Evolutionary conservation across 805 yeast genomes (phyloP).

Genomic region (Teunomyces cretensis): DNA sequence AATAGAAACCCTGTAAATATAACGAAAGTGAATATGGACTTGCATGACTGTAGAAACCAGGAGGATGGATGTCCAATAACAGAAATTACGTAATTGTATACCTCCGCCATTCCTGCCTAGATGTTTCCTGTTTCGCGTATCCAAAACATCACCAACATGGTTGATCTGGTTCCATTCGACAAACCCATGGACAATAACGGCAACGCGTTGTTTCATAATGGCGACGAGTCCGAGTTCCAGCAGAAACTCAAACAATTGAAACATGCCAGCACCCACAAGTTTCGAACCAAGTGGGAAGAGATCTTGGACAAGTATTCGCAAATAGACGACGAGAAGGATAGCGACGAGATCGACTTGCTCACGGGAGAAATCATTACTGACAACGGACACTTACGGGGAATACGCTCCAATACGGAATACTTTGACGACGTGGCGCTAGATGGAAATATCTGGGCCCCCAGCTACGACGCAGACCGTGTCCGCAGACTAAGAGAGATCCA

Average conservation of each 20-base stretch:
- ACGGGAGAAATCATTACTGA: conserved; percentile 66
- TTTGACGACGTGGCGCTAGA: conserved; percentile 8
- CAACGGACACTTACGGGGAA: conserved; percentile 64
- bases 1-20: not conserved
- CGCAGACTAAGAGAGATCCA: not conserved
- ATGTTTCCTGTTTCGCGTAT: conserved; percentile 1
- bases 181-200: not conserved
- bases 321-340: conserved; percentile 50
- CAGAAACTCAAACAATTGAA: conserved; percentile 26
- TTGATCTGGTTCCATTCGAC: not conserved
- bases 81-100: too few species aligned
- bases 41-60: too few species aligned
- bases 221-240: conserved; percentile 14
- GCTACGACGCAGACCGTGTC: conserved; percentile 17
- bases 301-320: conserved; percentile 52
- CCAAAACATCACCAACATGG: not conserved
- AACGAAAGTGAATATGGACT: too few species aligned
- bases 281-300: conserved; percentile 45
- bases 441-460: conserved; percentile 39
- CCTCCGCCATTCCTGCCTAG: too few species aligned
- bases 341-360: conserved; percentile 62
- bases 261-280: conserved; percentile 26
- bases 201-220: not conserved
- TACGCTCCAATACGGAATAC: conserved; percentile 18
- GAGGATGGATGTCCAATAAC: too few species aligned